Evolutionary conservation across 2,329 filamentous ascomycete genomes (phyloP).

Genomic region (Fusarium burgessii): DNA sequence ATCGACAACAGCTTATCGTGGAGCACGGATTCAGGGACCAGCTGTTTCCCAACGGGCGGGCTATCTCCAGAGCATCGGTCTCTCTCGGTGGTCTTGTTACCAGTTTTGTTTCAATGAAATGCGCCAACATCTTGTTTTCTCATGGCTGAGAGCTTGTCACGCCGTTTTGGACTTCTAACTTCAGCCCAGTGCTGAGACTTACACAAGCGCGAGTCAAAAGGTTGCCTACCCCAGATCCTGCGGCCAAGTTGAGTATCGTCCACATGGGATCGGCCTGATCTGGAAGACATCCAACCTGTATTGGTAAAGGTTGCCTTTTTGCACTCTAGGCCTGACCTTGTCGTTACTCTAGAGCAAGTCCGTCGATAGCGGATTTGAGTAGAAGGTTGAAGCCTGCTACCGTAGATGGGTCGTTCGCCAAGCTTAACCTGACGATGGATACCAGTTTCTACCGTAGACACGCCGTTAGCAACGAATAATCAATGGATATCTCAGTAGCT

Average conservation of each 20-base stretch:
- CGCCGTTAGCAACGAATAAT: slow-evolving; percentile 31
- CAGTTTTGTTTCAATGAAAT: slow-evolving; percentile 8
- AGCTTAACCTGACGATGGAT: slow-evolving; percentile 25
- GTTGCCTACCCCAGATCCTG: slow-evolving; percentile 34
- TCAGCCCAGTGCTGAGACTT: slow-evolving; percentile 23
- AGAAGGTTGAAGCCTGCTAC: slow-evolving; percentile 18
- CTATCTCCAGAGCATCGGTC: slow-evolving; percentile 11
- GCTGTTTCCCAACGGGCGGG: slow-evolving; percentile 5
- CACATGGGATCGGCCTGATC: slow-evolving; percentile 25
- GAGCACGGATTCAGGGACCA: slow-evolving; percentile 17
- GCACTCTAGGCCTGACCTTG: slow-evolving; percentile 22
- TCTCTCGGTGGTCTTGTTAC: slow-evolving; percentile 10
- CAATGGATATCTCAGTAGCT: slow-evolving; percentile 15
- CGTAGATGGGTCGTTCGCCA: slow-evolving; percentile 29
- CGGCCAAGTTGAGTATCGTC: slow-evolving; percentile 12
- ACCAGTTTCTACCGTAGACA: slow-evolving; percentile 27
- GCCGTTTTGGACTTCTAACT: slow-evolving; percentile 23
- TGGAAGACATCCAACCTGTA: slow-evolving; percentile 24
- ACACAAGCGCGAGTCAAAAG: slow-evolving; percentile 24
- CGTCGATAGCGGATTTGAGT: slow-evolving; percentile 24
- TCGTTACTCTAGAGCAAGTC: slow-evolving; percentile 14
- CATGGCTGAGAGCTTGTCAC: slow-evolving; percentile 11
- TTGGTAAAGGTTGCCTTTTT: slow-evolving; percentile 21
- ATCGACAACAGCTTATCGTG: slow-evolving; percentile 21
- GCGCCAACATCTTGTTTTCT: background rate